Evolutionary conservation across 495 filamentous ascomycete genomes (phyloP), one percentile per base, ranked within the genome.

Genomic region (Opeltia flavorubescens): DNA sequence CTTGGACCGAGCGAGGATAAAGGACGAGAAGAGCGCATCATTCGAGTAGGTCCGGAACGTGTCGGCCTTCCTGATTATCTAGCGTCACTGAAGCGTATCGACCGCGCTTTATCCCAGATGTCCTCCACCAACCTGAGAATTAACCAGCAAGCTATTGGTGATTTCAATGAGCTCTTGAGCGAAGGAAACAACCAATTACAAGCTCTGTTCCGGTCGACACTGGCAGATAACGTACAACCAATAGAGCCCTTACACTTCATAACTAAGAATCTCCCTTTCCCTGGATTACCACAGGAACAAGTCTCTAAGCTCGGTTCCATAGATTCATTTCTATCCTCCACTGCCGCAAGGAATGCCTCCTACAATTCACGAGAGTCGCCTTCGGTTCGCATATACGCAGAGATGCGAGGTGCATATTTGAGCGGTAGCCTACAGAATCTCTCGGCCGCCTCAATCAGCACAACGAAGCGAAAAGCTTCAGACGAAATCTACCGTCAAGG

Each of bases 161-260:
- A 95, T 43, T 77, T 94, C 49, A 81, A 75, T 29, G 72, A 76
- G 2, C 69, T 96, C 24, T 63, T 95, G 33, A 84, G 78, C 56
- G 71, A 76, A 12, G 91, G 89, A 12, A 85, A 79, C 49, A 72
- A 75, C 15, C 81, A 86, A 57, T 70, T 99, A 13, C 88, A 96
- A 61, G 81, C 78, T 31, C 66, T 86, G 41, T 86, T 95, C 61
- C 76, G 86, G 48, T 75, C 80, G 48, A 68, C 83, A 44, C 63
- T 96, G 29, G 72, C 74, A 24, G 80, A 93, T 53, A 78, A 86
- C 17, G 74, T 80, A 6, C 70, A 74, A 43, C 72, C 82, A 1
- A 75, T 95, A 26, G 91, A 99, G 53, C 89, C 93, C 5, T 64
- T 96, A 34, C 84, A 94, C 56, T 95, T 83, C 58, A 77, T 95